These are phyloP conservation scores for Eucalyptus microcorys DNA, from an alignment of 345 rosid genomes.

Conservation along the genomic window DNA sequence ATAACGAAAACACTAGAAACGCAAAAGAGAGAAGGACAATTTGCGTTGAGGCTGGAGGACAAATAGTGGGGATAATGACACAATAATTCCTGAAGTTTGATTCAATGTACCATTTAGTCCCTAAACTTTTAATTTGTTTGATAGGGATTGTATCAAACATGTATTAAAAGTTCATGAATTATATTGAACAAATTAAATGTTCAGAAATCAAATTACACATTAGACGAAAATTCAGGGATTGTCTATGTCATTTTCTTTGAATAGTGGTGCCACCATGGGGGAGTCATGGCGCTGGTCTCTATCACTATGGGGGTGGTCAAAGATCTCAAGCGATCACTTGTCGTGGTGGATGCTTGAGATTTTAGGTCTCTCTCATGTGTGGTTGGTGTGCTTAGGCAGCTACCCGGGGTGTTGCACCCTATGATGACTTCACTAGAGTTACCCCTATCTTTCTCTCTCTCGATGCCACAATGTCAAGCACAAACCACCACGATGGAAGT, in stretches of 20 bases:
- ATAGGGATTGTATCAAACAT: too few species aligned
- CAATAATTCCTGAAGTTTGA: too few species aligned
- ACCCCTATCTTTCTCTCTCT: background rate
- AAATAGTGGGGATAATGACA: background rate
- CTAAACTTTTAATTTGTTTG: too few species aligned
- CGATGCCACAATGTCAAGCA: background rate
- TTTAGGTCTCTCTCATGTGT: background rate
- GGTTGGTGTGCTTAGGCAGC: background rate
- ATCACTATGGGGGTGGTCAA: background rate
- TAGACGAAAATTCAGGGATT: rapidly evolving
- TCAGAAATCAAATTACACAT: too few species aligned
- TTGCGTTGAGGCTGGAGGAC: background rate
- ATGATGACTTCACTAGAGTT: background rate
- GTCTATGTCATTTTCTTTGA: rapidly evolving
- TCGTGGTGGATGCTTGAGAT: background rate
- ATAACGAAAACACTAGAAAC: background rate
- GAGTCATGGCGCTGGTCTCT: background rate
- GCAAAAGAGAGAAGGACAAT: background rate
- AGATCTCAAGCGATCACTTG: background rate
- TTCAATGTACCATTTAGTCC: too few species aligned
- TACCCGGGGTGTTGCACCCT: background rate
- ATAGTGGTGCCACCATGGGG: background rate
- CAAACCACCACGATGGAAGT: background rate
- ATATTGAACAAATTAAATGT: too few species aligned
- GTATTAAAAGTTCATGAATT: rapidly evolving